Conservation (phyloP, 2,329 filamentous ascomycete genomes). For the Scorias spongiosa region DNA sequence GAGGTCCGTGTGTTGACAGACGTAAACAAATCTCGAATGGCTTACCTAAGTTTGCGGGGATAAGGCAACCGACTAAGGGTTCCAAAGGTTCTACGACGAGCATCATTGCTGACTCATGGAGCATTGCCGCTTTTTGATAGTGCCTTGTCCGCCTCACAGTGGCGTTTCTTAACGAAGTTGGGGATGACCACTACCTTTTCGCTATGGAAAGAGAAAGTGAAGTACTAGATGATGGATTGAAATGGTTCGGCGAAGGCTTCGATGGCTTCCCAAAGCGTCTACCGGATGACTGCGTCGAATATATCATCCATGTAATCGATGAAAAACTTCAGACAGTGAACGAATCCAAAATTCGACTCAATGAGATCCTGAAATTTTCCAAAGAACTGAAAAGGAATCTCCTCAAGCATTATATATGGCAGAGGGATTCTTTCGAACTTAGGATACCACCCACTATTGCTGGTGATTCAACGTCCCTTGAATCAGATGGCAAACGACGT, state of each 20-base stretch:
- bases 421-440: constrained; percentile 66
- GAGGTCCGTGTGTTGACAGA: not conserved
- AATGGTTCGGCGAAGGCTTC: constrained; percentile 52
- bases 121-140: too few species aligned
- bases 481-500: constrained; percentile 19
- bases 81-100: not conserved
- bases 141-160: too few species aligned
- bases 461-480: not conserved
- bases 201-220: too few species aligned
- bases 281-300: constrained; percentile 75
- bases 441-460: constrained; percentile 20
- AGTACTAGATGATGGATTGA: constrained; percentile 38
- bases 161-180: too few species aligned
- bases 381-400: constrained; percentile 46
- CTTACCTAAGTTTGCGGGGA: not conserved
- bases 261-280: constrained; percentile 51
- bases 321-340: constrained; percentile 33
- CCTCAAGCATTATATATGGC: constrained; percentile 87
- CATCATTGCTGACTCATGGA: not conserved
- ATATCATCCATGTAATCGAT: constrained; percentile 60
- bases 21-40: not conserved
- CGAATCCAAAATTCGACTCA: constrained; percentile 50
- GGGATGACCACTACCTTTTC: too few species aligned
- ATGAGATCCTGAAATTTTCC: constrained; percentile 55
- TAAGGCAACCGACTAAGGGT: not conserved